Conservation (phyloP, 352 stramenopile species). For the Aphanomyces stellatus region DNA sequence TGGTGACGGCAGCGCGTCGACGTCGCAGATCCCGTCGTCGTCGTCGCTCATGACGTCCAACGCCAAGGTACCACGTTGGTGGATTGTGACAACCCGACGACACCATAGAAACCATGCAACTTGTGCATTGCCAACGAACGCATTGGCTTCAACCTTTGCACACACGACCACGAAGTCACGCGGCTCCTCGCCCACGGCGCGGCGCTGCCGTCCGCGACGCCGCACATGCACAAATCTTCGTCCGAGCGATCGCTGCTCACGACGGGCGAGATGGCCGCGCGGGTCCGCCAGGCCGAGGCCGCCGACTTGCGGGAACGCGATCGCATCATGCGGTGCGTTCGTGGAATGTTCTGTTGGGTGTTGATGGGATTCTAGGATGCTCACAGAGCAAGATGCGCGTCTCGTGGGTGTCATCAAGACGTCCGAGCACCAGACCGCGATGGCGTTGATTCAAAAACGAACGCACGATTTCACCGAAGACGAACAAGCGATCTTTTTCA, state of each 20-base stretch:
- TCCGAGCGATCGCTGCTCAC: background rate
- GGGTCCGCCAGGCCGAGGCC: background rate
- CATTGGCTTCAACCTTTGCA: conserved; percentile 9
- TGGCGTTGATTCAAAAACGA: conserved; percentile 16
- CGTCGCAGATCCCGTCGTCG: background rate
- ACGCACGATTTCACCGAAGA: conserved; percentile 31
- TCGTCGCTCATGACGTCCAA: background rate
- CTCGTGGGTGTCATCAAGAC: conserved; percentile 56
- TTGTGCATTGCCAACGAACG: background rate
- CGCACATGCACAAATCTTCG: background rate
- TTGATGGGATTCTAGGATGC: too few relatives aligned
- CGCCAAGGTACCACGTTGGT: background rate
- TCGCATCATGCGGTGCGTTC: conserved; percentile 6
- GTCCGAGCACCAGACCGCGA: conserved; percentile 41
- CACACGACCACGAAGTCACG: conserved; percentile 6
- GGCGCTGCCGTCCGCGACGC: background rate
- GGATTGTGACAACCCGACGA: background rate
- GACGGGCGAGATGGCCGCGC: background rate
- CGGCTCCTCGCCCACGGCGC: background rate
- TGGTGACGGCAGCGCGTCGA: background rate
- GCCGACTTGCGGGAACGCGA: conserved; percentile 5
- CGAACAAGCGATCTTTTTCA: conserved; percentile 33
- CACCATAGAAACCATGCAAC: conserved; percentile 7
- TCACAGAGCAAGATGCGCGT: conserved; percentile 43
- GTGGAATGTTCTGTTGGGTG: background rate